Percentiles rank a stretch among this genome's conserved stretches.
Conservation (phyloP, 345 rosid species). For the Eucalyptus pumila region DNA sequence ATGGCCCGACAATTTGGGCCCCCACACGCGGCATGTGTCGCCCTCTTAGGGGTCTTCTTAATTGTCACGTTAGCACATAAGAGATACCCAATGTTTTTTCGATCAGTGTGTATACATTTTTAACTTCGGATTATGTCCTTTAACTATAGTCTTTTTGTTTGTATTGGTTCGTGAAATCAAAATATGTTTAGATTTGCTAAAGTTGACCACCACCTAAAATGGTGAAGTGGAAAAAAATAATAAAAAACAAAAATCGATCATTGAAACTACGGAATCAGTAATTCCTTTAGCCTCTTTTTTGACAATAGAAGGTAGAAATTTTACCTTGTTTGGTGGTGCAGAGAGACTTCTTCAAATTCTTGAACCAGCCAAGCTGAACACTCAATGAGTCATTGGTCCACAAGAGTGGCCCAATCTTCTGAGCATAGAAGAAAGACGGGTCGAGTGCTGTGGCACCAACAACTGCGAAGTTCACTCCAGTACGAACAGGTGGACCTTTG, state of each 20-base stretch:
- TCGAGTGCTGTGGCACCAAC: conserved; percentile 49
- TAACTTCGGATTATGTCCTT: not conserved
- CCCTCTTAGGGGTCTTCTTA: no score
- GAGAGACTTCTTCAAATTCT: conserved; percentile 33
- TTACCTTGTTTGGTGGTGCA: conserved; percentile 29
- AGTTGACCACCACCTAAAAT: not conserved
- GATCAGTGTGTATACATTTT: not conserved
- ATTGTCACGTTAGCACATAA: no score
- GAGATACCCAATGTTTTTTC: no score
- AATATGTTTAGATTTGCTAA: no score
- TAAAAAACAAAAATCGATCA: no score
- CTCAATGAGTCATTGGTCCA: conserved; percentile 32
- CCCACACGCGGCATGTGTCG: rapidly evolving
- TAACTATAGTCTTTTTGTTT: no score
- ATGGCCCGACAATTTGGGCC: no score
- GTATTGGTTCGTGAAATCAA: not conserved
- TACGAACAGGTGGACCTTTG: not conserved
- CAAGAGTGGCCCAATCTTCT: conserved; percentile 4
- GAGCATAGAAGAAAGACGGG: conserved; percentile 13
- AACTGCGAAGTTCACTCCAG: conserved; percentile 48
- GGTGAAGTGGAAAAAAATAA: not conserved
- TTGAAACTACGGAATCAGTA: not conserved
- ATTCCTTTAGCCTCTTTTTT: not conserved
- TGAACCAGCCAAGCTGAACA: conserved; percentile 48
- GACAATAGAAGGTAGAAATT: not conserved